These are phyloP conservation scores for Turnera subulata DNA, from an alignment of 345 rosid species.

Conservation along the genomic window DNA sequence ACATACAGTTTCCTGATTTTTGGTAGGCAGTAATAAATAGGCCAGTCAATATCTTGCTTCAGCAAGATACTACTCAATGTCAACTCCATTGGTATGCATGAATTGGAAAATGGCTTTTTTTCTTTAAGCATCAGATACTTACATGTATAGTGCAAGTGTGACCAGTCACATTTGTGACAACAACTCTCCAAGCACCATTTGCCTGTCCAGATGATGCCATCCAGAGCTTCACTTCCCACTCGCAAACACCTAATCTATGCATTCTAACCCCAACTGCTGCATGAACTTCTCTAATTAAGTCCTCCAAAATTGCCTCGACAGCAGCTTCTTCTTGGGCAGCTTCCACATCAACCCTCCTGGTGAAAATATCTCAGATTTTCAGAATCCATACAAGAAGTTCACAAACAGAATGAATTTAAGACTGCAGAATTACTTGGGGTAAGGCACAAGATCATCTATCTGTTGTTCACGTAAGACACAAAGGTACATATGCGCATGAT, in stretches of 20 bases:
- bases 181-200: conserved; percentile 96
- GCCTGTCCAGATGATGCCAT: conserved; percentile 73
- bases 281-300: conserved; percentile 72
- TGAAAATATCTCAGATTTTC: conserved; percentile 22
- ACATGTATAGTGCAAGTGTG: conserved; percentile 91
- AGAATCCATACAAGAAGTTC: conserved; percentile 10
- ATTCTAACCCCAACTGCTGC: conserved; percentile 76
- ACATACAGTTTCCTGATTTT: conserved; percentile 1
- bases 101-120: not conserved
- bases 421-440: conserved; percentile 53
- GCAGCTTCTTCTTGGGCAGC: conserved; percentile 67
- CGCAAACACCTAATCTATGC: conserved; percentile 86
- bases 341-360: conserved; percentile 78
- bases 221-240: conserved; percentile 99
- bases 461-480: conserved; percentile 84
- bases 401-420: conserved; percentile 5
- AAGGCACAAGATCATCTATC: conserved; percentile 85
- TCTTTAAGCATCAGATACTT: conserved; percentile 30
- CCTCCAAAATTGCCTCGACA: conserved; percentile 70
- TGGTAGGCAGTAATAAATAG: not conserved
- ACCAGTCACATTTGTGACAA: conserved; percentile 84
- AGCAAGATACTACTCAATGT: not conserved
- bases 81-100: not conserved
- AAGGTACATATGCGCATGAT: conserved; percentile 95
- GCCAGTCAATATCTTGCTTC: not conserved